Evolutionary conservation across 257 asterid species (phyloP).

Genomic region (Rauvolfia tetraphylla): DNA sequence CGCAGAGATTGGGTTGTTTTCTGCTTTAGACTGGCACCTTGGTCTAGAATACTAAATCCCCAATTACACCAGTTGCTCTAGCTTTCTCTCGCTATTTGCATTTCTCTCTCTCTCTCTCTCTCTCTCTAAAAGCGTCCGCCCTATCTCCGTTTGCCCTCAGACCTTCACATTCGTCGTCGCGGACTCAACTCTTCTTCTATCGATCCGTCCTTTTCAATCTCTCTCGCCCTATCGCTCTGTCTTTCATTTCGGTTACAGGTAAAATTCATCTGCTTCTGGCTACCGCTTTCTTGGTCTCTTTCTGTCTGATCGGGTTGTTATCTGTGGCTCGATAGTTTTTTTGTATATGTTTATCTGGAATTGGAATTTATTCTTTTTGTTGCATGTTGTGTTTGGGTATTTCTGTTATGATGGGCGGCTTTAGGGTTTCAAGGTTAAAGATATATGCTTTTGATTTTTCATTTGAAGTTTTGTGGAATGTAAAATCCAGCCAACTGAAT

Average conservation of each 20-base stretch:
- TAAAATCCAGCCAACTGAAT: too few relatives aligned
- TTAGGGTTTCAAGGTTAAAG: conserved; percentile 15
- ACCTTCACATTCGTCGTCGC: too few relatives aligned
- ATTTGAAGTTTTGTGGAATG: background rate
- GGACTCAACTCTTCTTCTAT: too few relatives aligned
- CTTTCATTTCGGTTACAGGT: conserved; percentile 19
- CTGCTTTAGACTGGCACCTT: too few relatives aligned
- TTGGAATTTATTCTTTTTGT: background rate
- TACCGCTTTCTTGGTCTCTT: conserved; percentile 15
- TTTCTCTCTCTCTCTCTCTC: too few relatives aligned
- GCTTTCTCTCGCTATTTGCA: too few relatives aligned
- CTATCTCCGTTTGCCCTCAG: too few relatives aligned
- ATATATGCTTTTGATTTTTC: background rate
- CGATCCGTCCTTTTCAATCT: too few relatives aligned
- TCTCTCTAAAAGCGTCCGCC: too few relatives aligned
- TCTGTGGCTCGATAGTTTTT: background rate
- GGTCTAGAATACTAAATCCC: too few relatives aligned
- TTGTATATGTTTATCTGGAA: background rate
- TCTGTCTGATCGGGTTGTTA: conserved; percentile 13
- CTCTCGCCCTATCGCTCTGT: background rate
- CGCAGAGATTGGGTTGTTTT: too few relatives aligned
- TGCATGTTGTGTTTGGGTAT: background rate
- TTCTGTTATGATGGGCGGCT: conserved; percentile 1
- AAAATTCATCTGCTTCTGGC: background rate
- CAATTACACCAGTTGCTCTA: too few relatives aligned